These are phyloP conservation scores for Ogataea dorogensis DNA, from an alignment of 805 yeast genomes.

Conservation along the genomic window DNA sequence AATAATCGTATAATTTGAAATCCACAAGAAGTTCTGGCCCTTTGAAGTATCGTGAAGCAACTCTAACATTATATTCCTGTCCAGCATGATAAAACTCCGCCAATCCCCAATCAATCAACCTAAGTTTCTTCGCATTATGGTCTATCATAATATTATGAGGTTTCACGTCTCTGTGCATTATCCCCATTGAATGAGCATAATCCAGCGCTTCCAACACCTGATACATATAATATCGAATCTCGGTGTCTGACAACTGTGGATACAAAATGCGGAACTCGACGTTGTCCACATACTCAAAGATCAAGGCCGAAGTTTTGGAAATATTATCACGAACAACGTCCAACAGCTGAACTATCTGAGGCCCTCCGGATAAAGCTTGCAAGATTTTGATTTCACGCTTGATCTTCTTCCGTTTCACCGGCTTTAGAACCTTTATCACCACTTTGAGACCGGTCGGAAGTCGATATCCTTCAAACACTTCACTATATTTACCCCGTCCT, in stretches of 20 bases:
- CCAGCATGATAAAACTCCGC: slow-evolving; percentile 93
- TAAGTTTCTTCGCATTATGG: slow-evolving; percentile 62
- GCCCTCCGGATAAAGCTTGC: slow-evolving; percentile 81
- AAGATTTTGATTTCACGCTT: slow-evolving; percentile 85
- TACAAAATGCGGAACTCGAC: slow-evolving; percentile 79
- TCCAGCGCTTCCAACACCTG: slow-evolving; percentile 82
- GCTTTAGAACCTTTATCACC: slow-evolving; percentile 87
- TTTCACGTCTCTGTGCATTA: slow-evolving; percentile 93
- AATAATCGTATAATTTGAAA: slow-evolving; percentile 84
- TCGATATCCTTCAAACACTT: slow-evolving; percentile 84
- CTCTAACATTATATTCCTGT: slow-evolving; percentile 87
- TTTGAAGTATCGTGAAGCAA: slow-evolving; percentile 88
- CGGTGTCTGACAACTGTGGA: slow-evolving; percentile 70
- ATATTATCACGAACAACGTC: slow-evolving; percentile 82
- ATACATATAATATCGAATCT: slow-evolving; percentile 79
- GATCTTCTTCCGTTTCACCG: slow-evolving; percentile 89
- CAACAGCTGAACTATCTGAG: slow-evolving; percentile 71
- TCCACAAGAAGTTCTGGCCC: slow-evolving; percentile 91
- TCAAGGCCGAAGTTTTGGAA: slow-evolving; percentile 79
- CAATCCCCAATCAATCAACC: slow-evolving; percentile 93
- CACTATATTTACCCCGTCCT: slow-evolving; percentile 94
- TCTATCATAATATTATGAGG: slow-evolving; percentile 97
- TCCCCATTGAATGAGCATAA: slow-evolving; percentile 90
- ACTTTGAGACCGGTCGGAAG: slow-evolving; percentile 60
- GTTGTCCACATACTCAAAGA: slow-evolving; percentile 82